phyloP scores from a whole-genome alignment of 2,329 filamentous ascomycete genomes.

The Claviceps cyperi region DNA sequence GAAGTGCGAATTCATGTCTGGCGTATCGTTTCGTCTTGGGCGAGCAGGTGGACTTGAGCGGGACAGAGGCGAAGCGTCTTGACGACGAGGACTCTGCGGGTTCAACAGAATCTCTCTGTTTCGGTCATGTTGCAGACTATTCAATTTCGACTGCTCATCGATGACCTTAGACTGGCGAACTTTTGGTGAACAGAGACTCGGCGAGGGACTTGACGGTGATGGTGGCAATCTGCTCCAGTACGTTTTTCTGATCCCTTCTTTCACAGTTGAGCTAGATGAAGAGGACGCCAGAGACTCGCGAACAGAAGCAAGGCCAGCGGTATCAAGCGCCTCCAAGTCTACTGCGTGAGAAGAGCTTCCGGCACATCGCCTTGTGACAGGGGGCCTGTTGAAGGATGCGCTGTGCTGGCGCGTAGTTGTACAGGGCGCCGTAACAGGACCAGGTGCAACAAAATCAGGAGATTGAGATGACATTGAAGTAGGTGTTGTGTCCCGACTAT shows the following conservation, averaged over 20 bases:
- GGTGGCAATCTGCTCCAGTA: constrained; percentile 28
- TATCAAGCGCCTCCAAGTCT: constrained; percentile 31
- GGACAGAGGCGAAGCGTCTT: constrained; percentile 12
- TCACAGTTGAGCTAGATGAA: constrained; percentile 55
- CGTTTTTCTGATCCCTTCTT: constrained; percentile 33
- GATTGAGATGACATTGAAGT: constrained; percentile 67
- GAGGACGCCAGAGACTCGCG: constrained; percentile 59
- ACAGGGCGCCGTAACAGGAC: constrained; percentile 25
- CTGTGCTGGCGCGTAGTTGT: constrained; percentile 38
- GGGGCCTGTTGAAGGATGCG: constrained; percentile 41
- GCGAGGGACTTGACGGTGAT: constrained; percentile 44
- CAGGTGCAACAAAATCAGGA: constrained; percentile 41
- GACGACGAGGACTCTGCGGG: constrained; percentile 23
- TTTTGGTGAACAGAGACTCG: constrained; percentile 46
- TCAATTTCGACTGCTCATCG: background rate
- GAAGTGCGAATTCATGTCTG: constrained; percentile 43
- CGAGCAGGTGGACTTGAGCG: constrained; percentile 36
- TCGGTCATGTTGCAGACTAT: background rate
- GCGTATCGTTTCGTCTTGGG: constrained; percentile 55
- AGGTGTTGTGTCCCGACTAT: constrained; percentile 65
- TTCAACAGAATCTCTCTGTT: constrained; percentile 12
- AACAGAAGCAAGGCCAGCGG: constrained; percentile 47
- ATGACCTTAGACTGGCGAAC: constrained; percentile 21
- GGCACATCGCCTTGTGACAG: constrained; percentile 42
- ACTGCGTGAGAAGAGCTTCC: constrained; percentile 39